Evolutionary conservation across 2,329 filamentous ascomycete species (phyloP).

Genomic region (Nemania abortiva): DNA sequence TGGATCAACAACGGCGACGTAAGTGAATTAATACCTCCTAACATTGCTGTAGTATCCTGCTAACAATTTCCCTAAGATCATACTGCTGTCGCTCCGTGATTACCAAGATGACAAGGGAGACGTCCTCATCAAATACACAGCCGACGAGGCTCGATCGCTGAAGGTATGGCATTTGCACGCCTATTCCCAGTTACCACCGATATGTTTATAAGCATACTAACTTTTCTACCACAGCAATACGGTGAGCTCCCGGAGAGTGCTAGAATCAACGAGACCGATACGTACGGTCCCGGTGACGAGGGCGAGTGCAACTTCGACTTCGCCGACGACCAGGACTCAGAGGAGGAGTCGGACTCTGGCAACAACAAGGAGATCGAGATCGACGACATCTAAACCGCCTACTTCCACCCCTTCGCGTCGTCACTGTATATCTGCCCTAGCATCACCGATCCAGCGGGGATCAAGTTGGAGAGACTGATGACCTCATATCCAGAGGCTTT

Average conservation of each 20-base stretch:
- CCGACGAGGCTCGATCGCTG: slow-evolving; percentile 93
- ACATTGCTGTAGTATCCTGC: not conserved
- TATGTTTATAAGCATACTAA: slow-evolving; percentile 20
- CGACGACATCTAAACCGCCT: slow-evolving; percentile 83
- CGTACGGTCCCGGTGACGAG: slow-evolving; percentile 89
- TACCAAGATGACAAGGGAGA: slow-evolving; percentile 95
- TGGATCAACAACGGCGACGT: slow-evolving; percentile 87
- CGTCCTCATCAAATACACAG: slow-evolving; percentile 93
- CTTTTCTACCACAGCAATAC: slow-evolving; percentile 69
- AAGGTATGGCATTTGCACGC: slow-evolving; percentile 62
- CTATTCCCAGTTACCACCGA: not conserved
- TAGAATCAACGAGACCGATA: slow-evolving; percentile 99
- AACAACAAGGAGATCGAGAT: slow-evolving; percentile 84
- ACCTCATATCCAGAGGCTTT: not conserved
- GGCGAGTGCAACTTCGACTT: slow-evolving; percentile 99
- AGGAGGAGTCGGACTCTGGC: slow-evolving; percentile 65
- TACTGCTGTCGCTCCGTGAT: slow-evolving; percentile 86
- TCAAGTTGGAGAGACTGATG: not conserved
- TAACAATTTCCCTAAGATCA: slow-evolving; percentile 69
- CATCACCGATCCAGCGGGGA: not conserved
- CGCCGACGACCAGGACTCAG: slow-evolving; percentile 86
- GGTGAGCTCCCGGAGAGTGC: slow-evolving; percentile 96
- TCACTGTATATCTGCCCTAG: slow-evolving; percentile 14
- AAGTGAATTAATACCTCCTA: slow-evolving; percentile 6
- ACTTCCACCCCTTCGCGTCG: slow-evolving; percentile 26